Percentiles rank a stretch among this genome's conserved stretches.
Evolutionary conservation across 2,329 filamentous ascomycete genomes (phyloP).

Genomic region (Pestalotiopsis fici): DNA sequence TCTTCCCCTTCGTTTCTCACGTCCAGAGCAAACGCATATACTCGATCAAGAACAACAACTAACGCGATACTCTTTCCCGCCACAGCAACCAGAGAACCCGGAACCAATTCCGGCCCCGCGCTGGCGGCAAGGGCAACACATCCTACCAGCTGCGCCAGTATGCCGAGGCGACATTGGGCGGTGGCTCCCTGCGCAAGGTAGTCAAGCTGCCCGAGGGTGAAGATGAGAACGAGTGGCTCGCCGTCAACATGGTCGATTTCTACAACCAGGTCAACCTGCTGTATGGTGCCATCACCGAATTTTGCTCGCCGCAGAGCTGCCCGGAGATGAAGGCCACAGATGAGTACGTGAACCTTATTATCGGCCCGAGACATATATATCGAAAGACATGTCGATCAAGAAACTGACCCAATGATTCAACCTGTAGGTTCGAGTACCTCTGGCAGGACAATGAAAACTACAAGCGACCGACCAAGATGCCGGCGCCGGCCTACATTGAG

Average conservation of each 20-base stretch:
- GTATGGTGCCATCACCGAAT: constrained; percentile 98
- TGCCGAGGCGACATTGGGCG: constrained; percentile 94
- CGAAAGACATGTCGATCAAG: neutral
- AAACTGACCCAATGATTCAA: neutral
- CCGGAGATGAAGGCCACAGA: constrained; percentile 99
- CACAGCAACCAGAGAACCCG: constrained; percentile 81
- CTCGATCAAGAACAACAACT: constrained; percentile 36
- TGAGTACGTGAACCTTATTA: constrained; percentile 61
- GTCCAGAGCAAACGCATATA: constrained; percentile 24
- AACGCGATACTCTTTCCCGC: constrained; percentile 20
- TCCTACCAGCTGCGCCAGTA: constrained; percentile 95
- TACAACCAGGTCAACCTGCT: constrained; percentile 99
- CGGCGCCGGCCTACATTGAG: constrained; percentile 95
- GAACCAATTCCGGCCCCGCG: constrained; percentile 89
- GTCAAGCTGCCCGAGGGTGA: constrained; percentile 97
- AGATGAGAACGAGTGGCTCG: constrained; percentile 96
- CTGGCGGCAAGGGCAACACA: constrained; percentile 78
- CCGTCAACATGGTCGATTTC: constrained; percentile 99
- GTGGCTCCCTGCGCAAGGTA: constrained; percentile 91
- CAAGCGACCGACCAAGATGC: constrained; percentile 97
- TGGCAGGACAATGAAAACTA: constrained; percentile 96
- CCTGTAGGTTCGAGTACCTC: constrained; percentile 86
- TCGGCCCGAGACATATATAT: too few species aligned
- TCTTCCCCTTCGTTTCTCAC: constrained; percentile 13
- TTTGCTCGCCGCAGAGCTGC: constrained; percentile 95